phyloP scores from a whole-genome alignment of 305 asterid species.

The Withania somnifera region DNA sequence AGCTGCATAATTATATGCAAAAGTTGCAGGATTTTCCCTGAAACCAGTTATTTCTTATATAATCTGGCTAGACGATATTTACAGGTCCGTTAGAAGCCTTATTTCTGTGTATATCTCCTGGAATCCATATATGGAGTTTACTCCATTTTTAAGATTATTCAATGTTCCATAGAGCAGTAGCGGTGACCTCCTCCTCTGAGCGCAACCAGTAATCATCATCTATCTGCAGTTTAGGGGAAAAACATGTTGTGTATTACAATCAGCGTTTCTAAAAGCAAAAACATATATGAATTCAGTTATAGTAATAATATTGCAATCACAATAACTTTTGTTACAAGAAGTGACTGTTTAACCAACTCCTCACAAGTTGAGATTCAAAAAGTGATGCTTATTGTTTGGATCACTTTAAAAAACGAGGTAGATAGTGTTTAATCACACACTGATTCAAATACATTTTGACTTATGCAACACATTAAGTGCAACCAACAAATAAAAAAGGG shows the following conservation, averaged over 20 bases:
- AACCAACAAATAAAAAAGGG: background rate
- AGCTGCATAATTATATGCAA: background rate
- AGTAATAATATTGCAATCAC: background rate
- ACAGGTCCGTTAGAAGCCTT: background rate
- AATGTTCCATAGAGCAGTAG: constrained; percentile 49
- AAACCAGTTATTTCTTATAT: background rate
- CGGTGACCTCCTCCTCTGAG: constrained; percentile 34
- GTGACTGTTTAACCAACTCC: background rate
- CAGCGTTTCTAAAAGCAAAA: background rate
- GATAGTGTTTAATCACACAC: background rate
- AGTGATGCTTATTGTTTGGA: background rate
- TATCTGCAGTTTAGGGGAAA: constrained; percentile 25
- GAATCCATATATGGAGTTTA: background rate
- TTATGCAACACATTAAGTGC: background rate
- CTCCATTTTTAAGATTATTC: constrained; percentile 11
- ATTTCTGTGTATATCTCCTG: constrained; percentile 3
- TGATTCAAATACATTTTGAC: background rate
- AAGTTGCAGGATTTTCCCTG: background rate
- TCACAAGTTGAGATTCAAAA: background rate
- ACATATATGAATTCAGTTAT: background rate
- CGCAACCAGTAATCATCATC: constrained; percentile 68
- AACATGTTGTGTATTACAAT: background rate
- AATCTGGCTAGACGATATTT: background rate
- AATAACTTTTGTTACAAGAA: background rate
- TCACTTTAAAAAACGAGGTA: background rate